These are phyloP conservation scores for Paraconiothyrium sp. DNA, from an alignment of 2,329 filamentous ascomycete species.

Conservation along the genomic window DNA sequence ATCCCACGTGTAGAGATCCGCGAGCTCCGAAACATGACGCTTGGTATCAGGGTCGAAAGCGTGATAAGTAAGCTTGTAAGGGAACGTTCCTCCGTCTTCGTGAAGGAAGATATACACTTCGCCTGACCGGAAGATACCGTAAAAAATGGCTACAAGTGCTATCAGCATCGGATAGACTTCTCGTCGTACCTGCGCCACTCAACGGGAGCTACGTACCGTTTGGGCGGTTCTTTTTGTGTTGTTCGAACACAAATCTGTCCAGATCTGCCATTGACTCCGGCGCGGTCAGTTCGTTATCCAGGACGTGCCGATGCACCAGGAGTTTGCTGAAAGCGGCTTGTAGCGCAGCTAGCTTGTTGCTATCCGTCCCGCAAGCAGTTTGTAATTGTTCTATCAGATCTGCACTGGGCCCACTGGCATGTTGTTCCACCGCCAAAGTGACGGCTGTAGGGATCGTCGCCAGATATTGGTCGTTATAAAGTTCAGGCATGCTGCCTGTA, in stretches of 20 bases:
- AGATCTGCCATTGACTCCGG: not conserved
- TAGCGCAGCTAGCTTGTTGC: not conserved
- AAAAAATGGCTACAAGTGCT: not conserved
- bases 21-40: not conserved
- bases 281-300: not conserved
- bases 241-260: not conserved
- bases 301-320: not conserved
- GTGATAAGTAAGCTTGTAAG: conserved; percentile 2
- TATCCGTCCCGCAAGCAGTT: not conserved
- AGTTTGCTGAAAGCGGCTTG: not conserved
- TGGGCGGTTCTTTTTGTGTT: not conserved
- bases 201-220: not conserved
- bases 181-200: too few relatives aligned
- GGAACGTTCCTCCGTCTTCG: not conserved
- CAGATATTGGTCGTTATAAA: not conserved
- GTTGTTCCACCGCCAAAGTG: not conserved
- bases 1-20: not conserved
- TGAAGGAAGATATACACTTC: not conserved
- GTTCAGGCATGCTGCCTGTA: not conserved
- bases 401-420: not conserved
- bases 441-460: not conserved
- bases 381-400: not conserved
- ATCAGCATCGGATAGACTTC: not conserved
- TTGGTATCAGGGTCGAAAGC: not conserved
- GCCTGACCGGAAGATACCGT: not conserved